Percentiles rank a stretch among this genome's conserved stretches.
These are phyloP conservation scores for Boletus reticulatus DNA, from an alignment of 768 basidiomycete genomes.

Conservation along the genomic window DNA sequence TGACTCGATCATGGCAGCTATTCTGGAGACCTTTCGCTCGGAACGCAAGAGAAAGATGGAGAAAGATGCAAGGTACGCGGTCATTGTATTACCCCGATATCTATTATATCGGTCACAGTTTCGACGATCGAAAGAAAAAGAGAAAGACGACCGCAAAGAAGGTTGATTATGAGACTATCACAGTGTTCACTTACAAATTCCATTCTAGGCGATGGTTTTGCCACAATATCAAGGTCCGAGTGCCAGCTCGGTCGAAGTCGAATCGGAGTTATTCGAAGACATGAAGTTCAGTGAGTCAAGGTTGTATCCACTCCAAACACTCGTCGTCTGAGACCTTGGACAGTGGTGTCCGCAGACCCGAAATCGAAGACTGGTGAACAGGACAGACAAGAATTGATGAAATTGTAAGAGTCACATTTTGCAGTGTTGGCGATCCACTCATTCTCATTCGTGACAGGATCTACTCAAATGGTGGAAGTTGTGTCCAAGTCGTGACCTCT, in stretches of 20 bases:
- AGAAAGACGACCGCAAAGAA: conserved; percentile 28
- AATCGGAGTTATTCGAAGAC: conserved; percentile 67
- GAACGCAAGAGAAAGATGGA: conserved; percentile 79
- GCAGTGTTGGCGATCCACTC: background rate
- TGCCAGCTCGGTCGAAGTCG: conserved; percentile 54
- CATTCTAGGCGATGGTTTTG: conserved; percentile 51
- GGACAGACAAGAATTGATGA: conserved; percentile 68
- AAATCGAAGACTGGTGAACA: conserved; percentile 64
- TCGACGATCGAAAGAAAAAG: conserved; percentile 33
- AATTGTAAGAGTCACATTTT: conserved; percentile 44
- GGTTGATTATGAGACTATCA: conserved; percentile 2
- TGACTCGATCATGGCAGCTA: conserved; percentile 35
- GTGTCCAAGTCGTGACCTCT: conserved; percentile 57
- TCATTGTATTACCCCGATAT: background rate
- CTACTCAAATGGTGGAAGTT: conserved; percentile 64
- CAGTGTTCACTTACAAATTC: background rate
- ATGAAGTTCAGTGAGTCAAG: conserved; percentile 72
- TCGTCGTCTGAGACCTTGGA: background rate
- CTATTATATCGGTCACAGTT: conserved; percentile 14
- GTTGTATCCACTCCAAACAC: background rate
- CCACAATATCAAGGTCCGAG: conserved; percentile 67
- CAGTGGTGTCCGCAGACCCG: conserved; percentile 76
- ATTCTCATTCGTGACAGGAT: conserved; percentile 45
- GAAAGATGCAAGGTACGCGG: conserved; percentile 47
- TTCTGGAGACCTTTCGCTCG: conserved; percentile 57